Conservation (phyloP, 176 grass and related monocot genomes). For the Eragrostis nindensis region DNA sequence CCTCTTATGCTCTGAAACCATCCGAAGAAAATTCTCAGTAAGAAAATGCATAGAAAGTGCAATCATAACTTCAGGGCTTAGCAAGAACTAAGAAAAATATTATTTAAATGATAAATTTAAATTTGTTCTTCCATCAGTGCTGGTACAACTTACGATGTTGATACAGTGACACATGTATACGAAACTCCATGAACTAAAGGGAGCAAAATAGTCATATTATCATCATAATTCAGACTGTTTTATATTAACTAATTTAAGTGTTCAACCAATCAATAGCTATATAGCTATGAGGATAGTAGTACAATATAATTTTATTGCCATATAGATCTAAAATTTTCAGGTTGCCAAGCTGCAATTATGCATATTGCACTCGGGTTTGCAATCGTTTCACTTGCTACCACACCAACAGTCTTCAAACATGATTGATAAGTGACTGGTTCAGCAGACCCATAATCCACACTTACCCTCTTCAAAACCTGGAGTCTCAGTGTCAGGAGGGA, state of each 20-base stretch:
- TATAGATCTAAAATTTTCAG: slow-evolving; percentile 4
- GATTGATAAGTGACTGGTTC: not conserved
- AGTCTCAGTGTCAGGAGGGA: slow-evolving; percentile 88
- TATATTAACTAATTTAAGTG: not conserved
- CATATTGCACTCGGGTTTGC: not conserved
- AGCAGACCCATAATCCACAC: not conserved
- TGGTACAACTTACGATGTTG: slow-evolving; percentile 1
- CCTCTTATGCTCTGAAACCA: slow-evolving; percentile 73
- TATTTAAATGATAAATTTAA: not conserved
- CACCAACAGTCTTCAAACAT: slow-evolving; percentile 1
- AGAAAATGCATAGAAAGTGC: not conserved
- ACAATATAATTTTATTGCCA: not conserved
- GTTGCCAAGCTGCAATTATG: not conserved
- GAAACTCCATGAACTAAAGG: not conserved
- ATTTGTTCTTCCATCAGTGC: not conserved
- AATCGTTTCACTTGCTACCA: not conserved
- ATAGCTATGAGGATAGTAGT: not conserved
- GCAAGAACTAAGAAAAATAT: not conserved
- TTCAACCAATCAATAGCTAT: not conserved
- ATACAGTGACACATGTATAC: not conserved
- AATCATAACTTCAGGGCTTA: not conserved
- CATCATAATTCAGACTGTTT: not conserved
- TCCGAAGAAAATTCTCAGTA: slow-evolving; percentile 3
- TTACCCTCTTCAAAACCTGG: slow-evolving; percentile 85
- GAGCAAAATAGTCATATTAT: not conserved